Conservation (phyloP, 108 stramenopile species). For the Pseudonitzschia multistriata region DNA sequence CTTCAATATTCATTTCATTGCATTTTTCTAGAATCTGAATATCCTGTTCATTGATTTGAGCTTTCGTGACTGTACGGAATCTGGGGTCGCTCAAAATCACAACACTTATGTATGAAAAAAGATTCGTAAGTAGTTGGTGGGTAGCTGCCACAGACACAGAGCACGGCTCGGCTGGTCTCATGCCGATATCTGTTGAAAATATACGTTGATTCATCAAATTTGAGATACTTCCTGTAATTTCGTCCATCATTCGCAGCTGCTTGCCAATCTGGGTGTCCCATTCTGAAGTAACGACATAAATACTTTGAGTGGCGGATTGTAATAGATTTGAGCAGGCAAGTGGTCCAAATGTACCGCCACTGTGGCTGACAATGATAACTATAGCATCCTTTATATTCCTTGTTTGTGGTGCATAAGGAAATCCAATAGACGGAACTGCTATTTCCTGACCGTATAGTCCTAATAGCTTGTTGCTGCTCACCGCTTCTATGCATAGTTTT, state of each 20-base stretch:
- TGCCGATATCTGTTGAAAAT: slow-evolving; percentile 66
- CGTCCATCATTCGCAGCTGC: slow-evolving; percentile 55
- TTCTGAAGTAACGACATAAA: slow-evolving; percentile 57
- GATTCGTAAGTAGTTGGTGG: slow-evolving; percentile 67
- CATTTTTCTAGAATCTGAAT: slow-evolving; percentile 52
- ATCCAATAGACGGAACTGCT: slow-evolving; percentile 55
- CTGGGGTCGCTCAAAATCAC: slow-evolving; percentile 50
- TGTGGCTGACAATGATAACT: slow-evolving; percentile 70
- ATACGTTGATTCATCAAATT: slow-evolving; percentile 43
- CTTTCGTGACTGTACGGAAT: slow-evolving; percentile 44
- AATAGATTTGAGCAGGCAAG: slow-evolving; percentile 63
- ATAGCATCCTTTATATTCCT: slow-evolving; percentile 54
- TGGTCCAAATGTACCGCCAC: slow-evolving; percentile 70
- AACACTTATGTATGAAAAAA: slow-evolving; percentile 56
- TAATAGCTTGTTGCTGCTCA: slow-evolving; percentile 78
- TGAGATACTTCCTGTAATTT: slow-evolving; percentile 17
- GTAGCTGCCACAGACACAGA: slow-evolving; percentile 67
- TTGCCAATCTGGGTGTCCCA: slow-evolving; percentile 78
- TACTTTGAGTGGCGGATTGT: slow-evolving; percentile 48
- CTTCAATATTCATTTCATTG: slow-evolving; percentile 50
- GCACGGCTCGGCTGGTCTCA: slow-evolving; percentile 75
- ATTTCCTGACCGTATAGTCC: slow-evolving; percentile 72
- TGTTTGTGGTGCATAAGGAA: slow-evolving; percentile 43
- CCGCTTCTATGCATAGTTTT: slow-evolving; percentile 50
- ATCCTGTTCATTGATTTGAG: slow-evolving; percentile 52